Evolutionary conservation across 106 monocot genomes (phyloP).

Genomic region (Acorus calamus): DNA sequence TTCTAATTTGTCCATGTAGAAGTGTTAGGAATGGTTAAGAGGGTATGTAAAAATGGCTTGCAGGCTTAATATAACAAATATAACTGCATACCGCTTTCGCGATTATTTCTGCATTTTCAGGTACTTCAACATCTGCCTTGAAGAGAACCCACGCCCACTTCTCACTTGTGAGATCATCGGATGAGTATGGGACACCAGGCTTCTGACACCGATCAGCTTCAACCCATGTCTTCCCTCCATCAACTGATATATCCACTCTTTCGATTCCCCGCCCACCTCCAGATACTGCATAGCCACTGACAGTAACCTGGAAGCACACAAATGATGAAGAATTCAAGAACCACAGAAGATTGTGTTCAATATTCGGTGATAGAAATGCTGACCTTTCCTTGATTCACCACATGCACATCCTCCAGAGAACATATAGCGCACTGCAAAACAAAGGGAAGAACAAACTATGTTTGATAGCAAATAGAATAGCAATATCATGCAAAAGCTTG

Average conservation of each 20-base stretch:
- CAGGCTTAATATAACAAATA: too few species aligned
- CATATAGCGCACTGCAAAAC: constrained; percentile 75
- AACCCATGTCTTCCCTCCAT: constrained; percentile 69
- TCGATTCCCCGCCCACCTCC: constrained; percentile 96
- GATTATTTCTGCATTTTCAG: constrained; percentile 46
- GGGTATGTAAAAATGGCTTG: too few species aligned
- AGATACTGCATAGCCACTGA: constrained; percentile 65
- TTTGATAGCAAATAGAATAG: too few species aligned
- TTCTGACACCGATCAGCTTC: constrained; percentile 54
- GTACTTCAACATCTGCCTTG: constrained; percentile 41
- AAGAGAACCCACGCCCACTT: constrained; percentile 83
- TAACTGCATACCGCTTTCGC: constrained; percentile 61
- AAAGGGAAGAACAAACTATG: neutral
- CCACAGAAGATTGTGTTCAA: neutral
- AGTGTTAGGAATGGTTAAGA: too few species aligned
- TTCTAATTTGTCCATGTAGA: too few species aligned
- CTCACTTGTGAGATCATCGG: constrained; percentile 42
- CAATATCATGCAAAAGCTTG: too few species aligned
- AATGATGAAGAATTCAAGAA: constrained; percentile 1
- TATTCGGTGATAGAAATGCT: neutral
- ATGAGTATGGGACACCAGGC: constrained; percentile 19
- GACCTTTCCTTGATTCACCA: constrained; percentile 47
- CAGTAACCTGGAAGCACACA: constrained; percentile 28
- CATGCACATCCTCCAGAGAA: constrained; percentile 67
- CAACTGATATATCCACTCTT: constrained; percentile 77